A percentile compares a stretch with the other conserved stretches of the same genome.
phyloP scores from a whole-genome alignment of 148 eudicot genomes.

The Rhododendron ovatum region DNA sequence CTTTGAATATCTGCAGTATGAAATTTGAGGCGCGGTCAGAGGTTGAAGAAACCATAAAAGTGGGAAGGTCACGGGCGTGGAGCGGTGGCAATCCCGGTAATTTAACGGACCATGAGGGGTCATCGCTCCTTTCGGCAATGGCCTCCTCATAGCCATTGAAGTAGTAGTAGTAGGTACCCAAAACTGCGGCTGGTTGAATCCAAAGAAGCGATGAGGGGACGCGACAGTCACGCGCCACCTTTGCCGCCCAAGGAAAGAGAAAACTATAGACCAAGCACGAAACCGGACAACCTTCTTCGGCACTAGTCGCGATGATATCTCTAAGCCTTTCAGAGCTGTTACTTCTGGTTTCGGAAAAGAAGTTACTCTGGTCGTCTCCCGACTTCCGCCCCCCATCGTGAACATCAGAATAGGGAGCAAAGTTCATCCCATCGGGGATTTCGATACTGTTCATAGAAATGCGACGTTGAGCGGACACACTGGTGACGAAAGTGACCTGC shows the following conservation, averaged over 20 bases:
- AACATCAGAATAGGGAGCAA: conserved; percentile 43
- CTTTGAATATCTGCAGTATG: conserved; percentile 16
- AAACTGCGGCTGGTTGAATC: conserved; percentile 42
- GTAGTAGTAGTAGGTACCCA: conserved; percentile 30
- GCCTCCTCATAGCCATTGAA: conserved; percentile 21
- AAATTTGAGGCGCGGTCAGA: conserved; percentile 7
- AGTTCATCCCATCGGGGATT: conserved; percentile 20
- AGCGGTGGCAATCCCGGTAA: conserved; percentile 18
- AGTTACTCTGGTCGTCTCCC: conserved; percentile 7
- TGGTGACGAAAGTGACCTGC: conserved; percentile 41
- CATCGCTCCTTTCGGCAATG: conserved; percentile 14
- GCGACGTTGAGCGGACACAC: conserved; percentile 24
- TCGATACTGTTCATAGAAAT: conserved; percentile 6
- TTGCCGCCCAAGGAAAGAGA: conserved; percentile 35
- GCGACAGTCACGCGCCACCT: conserved; percentile 29
- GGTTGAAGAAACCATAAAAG: conserved; percentile 28
- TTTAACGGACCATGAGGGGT: conserved; percentile 24
- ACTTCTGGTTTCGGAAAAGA: conserved; percentile 12
- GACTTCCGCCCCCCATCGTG: conserved; percentile 31
- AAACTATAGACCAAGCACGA: conserved; percentile 35
- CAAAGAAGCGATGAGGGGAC: conserved; percentile 35
- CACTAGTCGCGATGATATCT: conserved; percentile 17
- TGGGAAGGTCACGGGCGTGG: conserved; percentile 31
- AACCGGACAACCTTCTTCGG: conserved; percentile 20
- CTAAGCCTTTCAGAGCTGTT: conserved; percentile 14